Conservation (phyloP, 768 basidiomycete species). For the Lentinula boryana region DNA sequence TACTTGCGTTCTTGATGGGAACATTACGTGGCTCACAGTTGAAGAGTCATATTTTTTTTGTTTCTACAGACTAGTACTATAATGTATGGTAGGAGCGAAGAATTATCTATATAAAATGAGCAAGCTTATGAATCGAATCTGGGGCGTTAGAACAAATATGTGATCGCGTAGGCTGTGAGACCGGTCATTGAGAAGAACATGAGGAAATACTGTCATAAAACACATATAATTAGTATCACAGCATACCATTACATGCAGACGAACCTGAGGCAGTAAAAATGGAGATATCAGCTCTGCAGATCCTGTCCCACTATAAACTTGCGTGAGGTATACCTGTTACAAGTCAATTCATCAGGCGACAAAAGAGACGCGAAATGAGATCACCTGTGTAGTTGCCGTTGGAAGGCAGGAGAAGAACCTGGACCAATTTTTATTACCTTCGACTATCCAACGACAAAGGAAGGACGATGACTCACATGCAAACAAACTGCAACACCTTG, state of each 20-base stretch:
- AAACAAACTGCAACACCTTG: constrained; percentile 58
- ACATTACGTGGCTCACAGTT: background rate
- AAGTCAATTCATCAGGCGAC: background rate
- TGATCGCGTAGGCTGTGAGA: constrained; percentile 39
- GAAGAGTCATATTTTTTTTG: no score
- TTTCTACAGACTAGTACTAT: no score
- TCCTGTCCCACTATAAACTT: constrained; percentile 63
- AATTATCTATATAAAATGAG: no score
- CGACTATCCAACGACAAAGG: background rate
- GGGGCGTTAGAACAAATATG: constrained; percentile 30
- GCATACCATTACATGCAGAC: constrained; percentile 28
- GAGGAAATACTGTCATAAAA: constrained; percentile 32
- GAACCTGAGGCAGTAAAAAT: constrained; percentile 50
- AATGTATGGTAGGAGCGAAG: no score
- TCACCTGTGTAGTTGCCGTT: constrained; percentile 53
- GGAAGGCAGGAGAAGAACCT: constrained; percentile 60
- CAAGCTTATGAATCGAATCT: no score
- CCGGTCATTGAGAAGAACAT: constrained; percentile 48
- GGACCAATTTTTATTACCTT: background rate
- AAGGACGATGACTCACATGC: constrained; percentile 47
- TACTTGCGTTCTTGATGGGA: background rate
- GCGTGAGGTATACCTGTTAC: constrained; percentile 52
- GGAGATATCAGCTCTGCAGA: constrained; percentile 53
- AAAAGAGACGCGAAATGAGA: background rate
- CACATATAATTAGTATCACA: constrained; percentile 17